Evolutionary conservation across 441 rosid species (phyloP), one percentile per base, ranked within the genome.

Genomic region (Macaranga tanarius): DNA sequence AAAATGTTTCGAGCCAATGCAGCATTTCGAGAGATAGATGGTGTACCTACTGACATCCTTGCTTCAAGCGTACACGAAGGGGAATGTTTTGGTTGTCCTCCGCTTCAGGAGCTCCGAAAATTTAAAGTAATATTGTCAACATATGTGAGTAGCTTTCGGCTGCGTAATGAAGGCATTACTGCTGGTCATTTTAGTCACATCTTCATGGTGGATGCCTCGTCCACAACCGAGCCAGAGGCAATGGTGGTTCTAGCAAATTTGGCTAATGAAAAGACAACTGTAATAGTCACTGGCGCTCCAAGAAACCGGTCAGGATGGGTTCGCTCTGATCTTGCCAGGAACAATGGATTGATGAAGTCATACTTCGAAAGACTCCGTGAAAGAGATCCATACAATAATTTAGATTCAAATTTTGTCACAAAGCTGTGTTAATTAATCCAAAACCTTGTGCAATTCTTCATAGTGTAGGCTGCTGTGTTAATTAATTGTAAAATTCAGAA

Each of bases 1-100:
- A 62, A 79, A 1, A 50, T 84, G 54, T 84, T 86, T 66, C 73
- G 81, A 47, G 87, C 82, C 67, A 84, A 82, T 78, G 89, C 85
- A 75, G 84, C 86, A 34, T 81, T 84, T 57, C 73, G 86, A 42
- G 86, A 80, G 75, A 16, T 31, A 5, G 81, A 72, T 25, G 79
- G 20, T 23, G 82, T 82, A 16, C 78, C 85, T 8, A 17, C 0
- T 0, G 89, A 86, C 62, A 75, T 84, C 71, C 82, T 84, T 12
- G 52, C 70, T 16, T 77, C 77, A 0, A 75, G 77, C 65, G 74
- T 38, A 22, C 59, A 64, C 11, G 11, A 77, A 65, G 54, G 31
- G 31, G 31, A 28, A 28, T 28, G 31, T 28, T 28, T 28, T 28
- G 31, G 2, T 28, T 28, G 31, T 28, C 31, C 31, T 28, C 31